Evolutionary conservation across 208 protist genomes (phyloP).

Genomic region (Porcisia deanei): DNA sequence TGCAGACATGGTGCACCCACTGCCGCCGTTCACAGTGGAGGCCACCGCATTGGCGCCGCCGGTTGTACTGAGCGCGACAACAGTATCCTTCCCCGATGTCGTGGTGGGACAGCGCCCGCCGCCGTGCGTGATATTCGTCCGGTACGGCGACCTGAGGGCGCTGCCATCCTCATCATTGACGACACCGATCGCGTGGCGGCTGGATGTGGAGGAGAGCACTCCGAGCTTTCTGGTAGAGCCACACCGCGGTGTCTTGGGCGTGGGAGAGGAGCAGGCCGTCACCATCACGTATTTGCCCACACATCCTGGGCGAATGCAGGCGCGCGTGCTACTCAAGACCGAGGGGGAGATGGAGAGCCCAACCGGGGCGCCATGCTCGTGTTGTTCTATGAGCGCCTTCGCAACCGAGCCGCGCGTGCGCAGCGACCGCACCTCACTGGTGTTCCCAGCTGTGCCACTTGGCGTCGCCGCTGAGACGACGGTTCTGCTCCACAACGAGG

Average conservation of each 20-base stretch:
- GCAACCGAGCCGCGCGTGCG: constrained; percentile 79
- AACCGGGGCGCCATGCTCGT: constrained; percentile 44
- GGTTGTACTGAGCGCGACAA: constrained; percentile 34
- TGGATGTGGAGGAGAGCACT: constrained; percentile 14
- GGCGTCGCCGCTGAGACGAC: constrained; percentile 61
- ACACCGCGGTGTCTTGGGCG: constrained; percentile 46
- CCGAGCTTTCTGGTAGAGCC: constrained; percentile 70
- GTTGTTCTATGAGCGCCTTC: constrained; percentile 52
- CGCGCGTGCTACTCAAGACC: constrained; percentile 53
- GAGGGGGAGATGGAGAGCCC: constrained; percentile 34
- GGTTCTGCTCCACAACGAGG: constrained; percentile 90
- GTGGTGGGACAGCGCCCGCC: constrained; percentile 55
- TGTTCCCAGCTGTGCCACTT: constrained; percentile 90
- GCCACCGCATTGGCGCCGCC: constrained; percentile 38
- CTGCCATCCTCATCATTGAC: constrained; percentile 18
- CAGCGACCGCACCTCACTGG: constrained; percentile 74
- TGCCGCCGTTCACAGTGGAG: constrained; percentile 63
- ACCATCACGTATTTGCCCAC: constrained; percentile 76
- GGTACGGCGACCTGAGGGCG: constrained; percentile 35
- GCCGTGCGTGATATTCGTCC: constrained; percentile 44
- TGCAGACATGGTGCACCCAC: constrained; percentile 62
- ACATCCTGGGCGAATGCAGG: constrained; percentile 30
- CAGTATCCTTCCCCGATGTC: constrained; percentile 53
- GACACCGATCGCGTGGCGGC: constrained; percentile 24
- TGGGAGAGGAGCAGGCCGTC: constrained; percentile 51